phyloP scores from a whole-genome alignment of 768 basidiomycete species.

The Podaxis sp. region DNA sequence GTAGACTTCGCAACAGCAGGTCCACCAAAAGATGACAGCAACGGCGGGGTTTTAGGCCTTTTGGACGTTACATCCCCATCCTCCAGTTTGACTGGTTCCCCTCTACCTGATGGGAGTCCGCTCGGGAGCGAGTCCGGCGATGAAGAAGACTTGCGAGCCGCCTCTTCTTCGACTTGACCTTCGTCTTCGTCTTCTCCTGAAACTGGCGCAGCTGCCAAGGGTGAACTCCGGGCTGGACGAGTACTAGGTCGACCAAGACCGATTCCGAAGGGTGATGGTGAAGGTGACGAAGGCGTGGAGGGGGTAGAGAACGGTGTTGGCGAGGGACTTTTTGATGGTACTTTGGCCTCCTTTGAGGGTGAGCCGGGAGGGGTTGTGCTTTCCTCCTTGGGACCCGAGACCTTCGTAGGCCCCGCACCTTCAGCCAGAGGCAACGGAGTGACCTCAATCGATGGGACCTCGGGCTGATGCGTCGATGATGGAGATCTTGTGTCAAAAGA shows the following conservation, averaged over 20 bases:
- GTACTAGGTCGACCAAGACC: constrained; percentile 60
- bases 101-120: constrained; percentile 21
- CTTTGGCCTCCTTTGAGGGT: constrained; percentile 43
- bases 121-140: constrained; percentile 34
- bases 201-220: constrained; percentile 57
- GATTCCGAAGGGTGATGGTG: constrained; percentile 39
- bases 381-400: constrained; percentile 36
- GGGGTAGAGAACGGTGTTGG: constrained; percentile 30
- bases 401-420: constrained; percentile 21
- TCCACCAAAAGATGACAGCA: constrained; percentile 28
- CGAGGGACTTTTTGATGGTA: constrained; percentile 36
- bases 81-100: constrained; percentile 20
- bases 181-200: constrained; percentile 45
- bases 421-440: constrained; percentile 35
- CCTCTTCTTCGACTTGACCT: constrained; percentile 15
- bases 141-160: constrained; percentile 13
- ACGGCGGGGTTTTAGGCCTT: constrained; percentile 52
- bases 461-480: constrained; percentile 60
- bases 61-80: constrained; percentile 26
- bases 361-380: constrained; percentile 68
- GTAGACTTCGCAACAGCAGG: neutral
- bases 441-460: constrained; percentile 40
- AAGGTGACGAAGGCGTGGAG: constrained; percentile 31
- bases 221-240: constrained; percentile 74
- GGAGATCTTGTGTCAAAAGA: constrained; percentile 47